Base-by-base conservation (phyloP, 2,329 filamentous ascomycete species). In the Pseudocercospora macadamiae region DNA sequence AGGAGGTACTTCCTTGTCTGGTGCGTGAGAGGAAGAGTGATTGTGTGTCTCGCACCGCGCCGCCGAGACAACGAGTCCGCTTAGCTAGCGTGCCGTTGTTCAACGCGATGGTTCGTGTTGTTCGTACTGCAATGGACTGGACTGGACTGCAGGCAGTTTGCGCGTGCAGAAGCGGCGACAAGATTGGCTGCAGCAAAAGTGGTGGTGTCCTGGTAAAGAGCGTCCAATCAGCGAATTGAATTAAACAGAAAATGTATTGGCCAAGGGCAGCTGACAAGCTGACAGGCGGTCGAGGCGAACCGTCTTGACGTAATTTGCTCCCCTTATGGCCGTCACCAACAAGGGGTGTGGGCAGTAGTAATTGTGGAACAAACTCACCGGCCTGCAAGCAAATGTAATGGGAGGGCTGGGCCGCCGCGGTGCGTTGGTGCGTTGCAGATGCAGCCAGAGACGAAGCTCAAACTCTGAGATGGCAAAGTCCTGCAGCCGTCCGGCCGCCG, bases 261-360 rank as follows among this genome's bases (percentile, higher is more conserved):
- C 3, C 28, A 9, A 19, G n/a, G 28, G 26, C 45, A 19, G 45
- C 23, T 19, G 47, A 21, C 47, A 19, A 3, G 26, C n/a, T 28
- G 45, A 32, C 45, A 49, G 45, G 45, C 8, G 14, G n/a, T 49
- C 45, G 45, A 49, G 45, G 45, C 45, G 45, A 49, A n/a, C 45
- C 45, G 45, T 49, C 25, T 32, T 28, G 45, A 49, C 26, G 45
- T 32, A 19, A 32, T 48, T n/a, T 28, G 44, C 19, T 25, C 21
- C 26, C 12, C 19, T 16, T 8, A n/a, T 16, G 36, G 10, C 36
- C 7, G 36, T 32, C 6, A 6, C 39, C 39, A 19, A 28, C 9
- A 48, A 49, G 25, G 25, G 25, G 7, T 49, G 26, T 23, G 25
- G 23, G 10, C 21, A 14, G 42, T n/a, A n/a, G n/a, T n/a, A n/a